These are phyloP conservation scores for Hypoxylon sp. DNA, from an alignment of 2,329 filamentous ascomycete genomes.

Conservation along the genomic window DNA sequence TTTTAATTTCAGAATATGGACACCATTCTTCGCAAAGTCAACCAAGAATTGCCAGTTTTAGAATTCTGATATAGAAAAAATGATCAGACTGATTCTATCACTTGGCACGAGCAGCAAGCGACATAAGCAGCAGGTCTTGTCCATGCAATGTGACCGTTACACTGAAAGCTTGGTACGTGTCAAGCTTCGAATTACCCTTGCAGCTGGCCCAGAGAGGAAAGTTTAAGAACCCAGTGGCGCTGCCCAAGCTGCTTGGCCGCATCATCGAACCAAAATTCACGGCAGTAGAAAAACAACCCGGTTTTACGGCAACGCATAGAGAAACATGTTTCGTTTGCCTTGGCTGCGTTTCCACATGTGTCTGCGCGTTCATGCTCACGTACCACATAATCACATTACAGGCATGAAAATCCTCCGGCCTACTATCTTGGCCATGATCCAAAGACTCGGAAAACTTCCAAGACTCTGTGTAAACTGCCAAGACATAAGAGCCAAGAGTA, in stretches of 20 bases:
- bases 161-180: conserved; percentile 44
- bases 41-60: background rate
- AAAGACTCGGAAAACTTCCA: conserved; percentile 24
- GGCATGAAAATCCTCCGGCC: conserved; percentile 19
- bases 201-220: conserved; percentile 32
- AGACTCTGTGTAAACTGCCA: conserved; percentile 29
- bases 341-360: conserved; percentile 21
- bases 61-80: conserved; percentile 18
- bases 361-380: conserved; percentile 2
- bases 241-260: conserved; percentile 33
- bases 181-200: conserved; percentile 44
- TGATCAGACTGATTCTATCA: conserved; percentile 12
- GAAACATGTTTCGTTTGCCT: conserved; percentile 16
- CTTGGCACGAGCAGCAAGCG: conserved; percentile 29
- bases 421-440: conserved; percentile 28
- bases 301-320: conserved; percentile 20
- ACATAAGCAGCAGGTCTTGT: conserved; percentile 26
- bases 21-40: background rate
- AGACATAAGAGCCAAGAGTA: conserved; percentile 23
- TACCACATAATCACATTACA: conserved; percentile 12
- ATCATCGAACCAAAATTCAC: conserved; percentile 29
- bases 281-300: conserved; percentile 37
- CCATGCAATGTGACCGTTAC: conserved; percentile 44
- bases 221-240: conserved; percentile 24
- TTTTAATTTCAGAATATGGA: conserved; percentile 20